Evolutionary conservation across 129 eudicot genomes (phyloP), one percentile per base, ranked within the genome.

Genomic region (Logfia minima): DNA sequence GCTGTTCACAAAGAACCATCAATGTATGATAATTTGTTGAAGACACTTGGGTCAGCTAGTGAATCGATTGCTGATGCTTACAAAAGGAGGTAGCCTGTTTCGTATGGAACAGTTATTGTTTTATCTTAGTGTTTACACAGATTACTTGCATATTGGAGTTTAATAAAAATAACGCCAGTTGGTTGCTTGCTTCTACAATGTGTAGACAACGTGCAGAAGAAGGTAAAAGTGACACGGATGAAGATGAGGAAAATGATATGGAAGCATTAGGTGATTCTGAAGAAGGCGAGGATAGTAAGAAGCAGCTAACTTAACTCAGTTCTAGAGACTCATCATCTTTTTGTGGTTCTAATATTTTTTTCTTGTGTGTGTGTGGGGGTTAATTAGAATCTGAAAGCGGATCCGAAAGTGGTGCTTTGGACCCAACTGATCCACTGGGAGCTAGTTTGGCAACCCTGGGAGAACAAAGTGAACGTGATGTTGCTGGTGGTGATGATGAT

Each of bases 221-320:
- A 85, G 97, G 97, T 66, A 84, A 66, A 88, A 88, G 90, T 82
- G 97, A 87, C 63, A 66, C 94, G 0, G 94, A 88, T n/a, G 97
- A 91, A 77, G 90, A 88, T 21, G 64, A 62, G 68, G 84, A 79
- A 52, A 72, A 67, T 79, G 90, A 76, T 28, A 65, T 71, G 8
- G 89, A 80, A 75, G 82, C 83, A 7, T 45, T 53, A 70, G 76
- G 78, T 64, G 87, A 3, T 74, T 77, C 80, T 2, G 87, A 78
- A 70, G 90, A 87, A 43, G 83, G 83, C 3, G 81, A 55, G 60
- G 85, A 83, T 71, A 81, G 86, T 85, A 80, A 81, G 82, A 75
- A 84, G 16, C 43, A 29, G 52, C 23, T 52, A 17, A 26, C 14
- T 29, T 32, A 18, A 48, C 34, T 43, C 22, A 64, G 51, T 65